Base-by-base conservation (phyloP, 371 early-diverging fungal genomes). In the Rhizopus delemar region DNA sequence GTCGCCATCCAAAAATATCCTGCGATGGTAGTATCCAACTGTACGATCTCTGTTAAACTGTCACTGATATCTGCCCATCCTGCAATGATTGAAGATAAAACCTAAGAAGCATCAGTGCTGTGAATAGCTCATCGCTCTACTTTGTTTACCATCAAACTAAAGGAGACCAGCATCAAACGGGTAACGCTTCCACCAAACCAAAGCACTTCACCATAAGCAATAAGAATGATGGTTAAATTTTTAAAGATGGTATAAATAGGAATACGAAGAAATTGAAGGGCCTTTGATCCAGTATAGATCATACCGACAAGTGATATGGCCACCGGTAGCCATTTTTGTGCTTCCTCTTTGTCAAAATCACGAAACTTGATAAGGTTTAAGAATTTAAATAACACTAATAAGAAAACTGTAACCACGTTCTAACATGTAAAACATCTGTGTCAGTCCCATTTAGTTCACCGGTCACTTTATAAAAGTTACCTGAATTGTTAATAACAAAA, bases 171-270 rank as follows among this genome's bases (percentile, higher is more conserved):
- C 86, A 95, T 94, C 59, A 92, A 57, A 59, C 79, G 81, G 0
- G 92, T 87, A 6, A 95, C 92, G 5, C 79, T 73, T 43, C 92
- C 93, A 11, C 83, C 82, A 72, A 94, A 94, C 78, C 93, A 88
- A 39, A 85, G 67, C 7, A 85, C 85, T 74, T 99, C 99, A 28
- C 94, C 93, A 62, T 96, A 91, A 5, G 99, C 99, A 68, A 96
- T 93, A 43, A 98, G 70, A 60, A 99, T 95, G 65, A 99, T 99
- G 34, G 97, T 96, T 65, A 96, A 66, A 81, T 99, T 99, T 83
- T 99, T 99, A 80, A 99, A 97, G 48, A 99, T 89, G 46, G 99
- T 99, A 70, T 97, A 99, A 33, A 99, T 75, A 7, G 99, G 93
- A 57, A 98, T 93, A 50, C 91, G 82, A 46, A 99, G 84, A 73